A percentile compares a stretch with the other conserved stretches of the same genome.
Evolutionary conservation across 139 green algal species (phyloP).

Genomic region (Pedinophyceae sp.): DNA sequence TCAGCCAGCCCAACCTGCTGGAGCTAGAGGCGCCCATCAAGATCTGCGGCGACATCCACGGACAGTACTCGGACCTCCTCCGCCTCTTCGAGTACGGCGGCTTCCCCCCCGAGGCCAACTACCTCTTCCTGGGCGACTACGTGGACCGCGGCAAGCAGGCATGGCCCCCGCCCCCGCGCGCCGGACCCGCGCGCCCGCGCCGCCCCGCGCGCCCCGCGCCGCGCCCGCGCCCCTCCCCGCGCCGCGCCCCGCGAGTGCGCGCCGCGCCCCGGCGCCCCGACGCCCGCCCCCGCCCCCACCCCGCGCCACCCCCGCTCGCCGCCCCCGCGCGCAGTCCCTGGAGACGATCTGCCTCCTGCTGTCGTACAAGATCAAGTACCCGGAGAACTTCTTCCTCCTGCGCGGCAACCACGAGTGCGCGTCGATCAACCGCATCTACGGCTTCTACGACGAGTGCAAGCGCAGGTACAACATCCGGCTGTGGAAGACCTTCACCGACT

Average conservation of each 20-base stretch:
- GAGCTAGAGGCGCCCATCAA: slow-evolving; percentile 98
- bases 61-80: slow-evolving; percentile 94
- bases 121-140: slow-evolving; percentile 98
- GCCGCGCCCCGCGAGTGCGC: too few relatives aligned
- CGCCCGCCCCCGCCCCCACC: too few relatives aligned
- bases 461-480: slow-evolving; percentile 95
- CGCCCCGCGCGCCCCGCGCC: too few relatives aligned
- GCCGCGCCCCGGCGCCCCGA: too few relatives aligned
- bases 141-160: slow-evolving; percentile 98
- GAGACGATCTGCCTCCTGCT: slow-evolving; percentile 98
- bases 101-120: slow-evolving; percentile 97
- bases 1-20: slow-evolving; percentile 89
- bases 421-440: slow-evolving; percentile 98
- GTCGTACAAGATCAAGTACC: slow-evolving; percentile 99
- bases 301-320: too few relatives aligned
- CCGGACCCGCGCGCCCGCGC: too few relatives aligned
- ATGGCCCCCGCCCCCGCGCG: too few relatives aligned
- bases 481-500: slow-evolving; percentile 98
- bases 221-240: too few relatives aligned
- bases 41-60: slow-evolving; percentile 98
- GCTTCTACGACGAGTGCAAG: slow-evolving; percentile 99
- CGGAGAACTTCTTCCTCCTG: slow-evolving; percentile 99
- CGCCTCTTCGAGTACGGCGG: slow-evolving; percentile 97
- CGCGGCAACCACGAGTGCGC: slow-evolving; percentile 88
- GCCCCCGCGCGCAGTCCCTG: too few relatives aligned